A percentile compares a stretch with the other conserved stretches of the same genome.
phyloP scores from a whole-genome alignment of 2,329 filamentous ascomycete genomes.

The Metarhizium guizhouense region DNA sequence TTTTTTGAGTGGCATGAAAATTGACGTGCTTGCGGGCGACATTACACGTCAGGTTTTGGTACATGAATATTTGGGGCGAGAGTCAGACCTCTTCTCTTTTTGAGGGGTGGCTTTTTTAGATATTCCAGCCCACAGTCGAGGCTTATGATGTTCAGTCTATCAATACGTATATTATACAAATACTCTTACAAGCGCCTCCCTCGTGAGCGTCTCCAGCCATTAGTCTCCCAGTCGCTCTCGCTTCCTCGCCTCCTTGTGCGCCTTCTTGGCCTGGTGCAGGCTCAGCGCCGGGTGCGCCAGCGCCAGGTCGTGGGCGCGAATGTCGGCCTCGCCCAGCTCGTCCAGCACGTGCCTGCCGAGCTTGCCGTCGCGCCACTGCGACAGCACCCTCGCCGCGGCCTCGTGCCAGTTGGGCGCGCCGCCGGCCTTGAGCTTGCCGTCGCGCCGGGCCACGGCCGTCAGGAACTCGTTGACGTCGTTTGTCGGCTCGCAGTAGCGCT shows the following conservation, averaged over 20 bases:
- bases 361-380: conserved; percentile 70
- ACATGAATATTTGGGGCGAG: not conserved
- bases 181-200: not conserved
- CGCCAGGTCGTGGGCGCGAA: conserved; percentile 39
- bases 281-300: conserved; percentile 44
- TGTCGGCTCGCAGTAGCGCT: conserved; percentile 57
- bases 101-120: not conserved
- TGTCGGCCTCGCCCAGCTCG: conserved; percentile 52
- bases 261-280: conserved; percentile 60
- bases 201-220: not conserved
- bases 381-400: conserved; percentile 71
- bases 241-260: conserved; percentile 50
- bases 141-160: not conserved
- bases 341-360: conserved; percentile 76
- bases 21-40: not conserved
- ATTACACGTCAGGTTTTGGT: not conserved
- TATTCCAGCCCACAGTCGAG: not conserved
- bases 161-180: not conserved
- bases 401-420: conserved; percentile 62
- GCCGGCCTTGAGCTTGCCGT: conserved; percentile 67
- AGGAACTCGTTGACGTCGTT: conserved; percentile 76
- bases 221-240: conserved; percentile 23
- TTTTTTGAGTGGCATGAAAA: not conserved
- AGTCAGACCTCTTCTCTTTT: not conserved
- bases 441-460: conserved; percentile 58